Base-by-base conservation (phyloP, 768 basidiomycete genomes). In the Terana coerulea region DNA sequence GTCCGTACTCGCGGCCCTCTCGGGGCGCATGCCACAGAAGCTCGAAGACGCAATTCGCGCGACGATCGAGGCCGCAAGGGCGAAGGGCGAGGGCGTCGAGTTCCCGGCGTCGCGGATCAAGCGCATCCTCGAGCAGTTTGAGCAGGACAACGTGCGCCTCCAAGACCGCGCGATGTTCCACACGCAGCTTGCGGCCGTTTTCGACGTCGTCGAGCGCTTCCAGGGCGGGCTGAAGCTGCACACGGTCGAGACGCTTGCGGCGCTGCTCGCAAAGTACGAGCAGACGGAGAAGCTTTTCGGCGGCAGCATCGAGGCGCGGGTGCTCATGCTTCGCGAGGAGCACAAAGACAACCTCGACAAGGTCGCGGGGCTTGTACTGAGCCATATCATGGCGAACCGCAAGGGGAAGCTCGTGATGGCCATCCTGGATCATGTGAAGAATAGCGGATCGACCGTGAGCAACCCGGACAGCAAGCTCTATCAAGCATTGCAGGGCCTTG, bases 331-430 rank as follows among this genome's bases (percentile, higher is more conserved):
- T 34, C 82, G 97, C 49, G 97, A 98, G 46, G 86, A 93, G 60
- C 69, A 95, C 76, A 95, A 95, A 72, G 91, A 94, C 55, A 78
- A 93, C 59, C 81, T 97, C 31, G 94, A 98, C 68, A 83, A 85
- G 52, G 97, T 91, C 29, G 85, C 88, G 40, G 77, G 77, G 40
- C 74, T 95, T 26, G 92, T 98, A 15, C 78, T 98, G 46, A 95
- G 95, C 52, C 97, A 99, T 69, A 91, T 93, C 74, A 95, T 94
- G 71, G 93, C 91, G 7, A 87, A 89, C 57, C 84, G 87, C 72
- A 98, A 98, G 75, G 83, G 84, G 58, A 93, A 91, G 65, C 78
- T 98, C 44, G 79, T 97, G 37, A 77, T 95, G 42, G 79, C 84
- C 15, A 74, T 98, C 37, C 79, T 98, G 34, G 95, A 98, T 59